Evolutionary conservation across 345 rosid species (phyloP), one percentile per base, ranked within the genome.

Genomic region (Citrus trifoliata): DNA sequence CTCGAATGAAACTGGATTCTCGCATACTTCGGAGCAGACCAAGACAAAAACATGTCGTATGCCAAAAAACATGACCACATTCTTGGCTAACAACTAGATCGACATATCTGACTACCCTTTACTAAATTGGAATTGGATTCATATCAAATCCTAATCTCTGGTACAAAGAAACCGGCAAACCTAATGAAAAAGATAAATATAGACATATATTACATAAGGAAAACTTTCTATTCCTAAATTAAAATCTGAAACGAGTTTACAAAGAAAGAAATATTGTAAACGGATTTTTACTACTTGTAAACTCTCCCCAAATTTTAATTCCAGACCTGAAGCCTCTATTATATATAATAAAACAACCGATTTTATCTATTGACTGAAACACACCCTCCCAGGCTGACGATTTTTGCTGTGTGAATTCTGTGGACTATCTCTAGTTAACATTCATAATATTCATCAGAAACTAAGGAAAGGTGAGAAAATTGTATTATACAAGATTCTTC

Each of bases 81-180:
- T 67, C 8, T 38, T 38, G 71, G 71, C 71, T 67, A 67, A 35
- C 70, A 37, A 67, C 71, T 67, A 38, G 24, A 40, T 67, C 71
- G 2, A 33, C 42, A 19, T 13, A 3, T 46, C 51, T 46, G 51
- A 46, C 51, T 13, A 3, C 18, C 18, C 18, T 46, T 13, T 46
- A 46, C 51, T 3, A 46, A 46, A 46, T 12, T 46, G 51, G 18
- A 13, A 42, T 13, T 46, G 51, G 51, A 12, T 13, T 46, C 18
- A 46, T 13, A 12, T 46, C 22, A 16, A 6, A 62, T 62, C 35
- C 35, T 14, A 16, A 14, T 62, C 28, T 62, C 33, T 27, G 33
- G 58, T 4, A 53, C 56, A 14, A 4, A 18, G 21, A 51, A 61
- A 61, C 4, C 21, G 33, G 7, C 9, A 30, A 16, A 30, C 30